These are phyloP conservation scores for Bryoglossum gracile DNA, from an alignment of 495 filamentous ascomycete genomes.

Conservation along the genomic window DNA sequence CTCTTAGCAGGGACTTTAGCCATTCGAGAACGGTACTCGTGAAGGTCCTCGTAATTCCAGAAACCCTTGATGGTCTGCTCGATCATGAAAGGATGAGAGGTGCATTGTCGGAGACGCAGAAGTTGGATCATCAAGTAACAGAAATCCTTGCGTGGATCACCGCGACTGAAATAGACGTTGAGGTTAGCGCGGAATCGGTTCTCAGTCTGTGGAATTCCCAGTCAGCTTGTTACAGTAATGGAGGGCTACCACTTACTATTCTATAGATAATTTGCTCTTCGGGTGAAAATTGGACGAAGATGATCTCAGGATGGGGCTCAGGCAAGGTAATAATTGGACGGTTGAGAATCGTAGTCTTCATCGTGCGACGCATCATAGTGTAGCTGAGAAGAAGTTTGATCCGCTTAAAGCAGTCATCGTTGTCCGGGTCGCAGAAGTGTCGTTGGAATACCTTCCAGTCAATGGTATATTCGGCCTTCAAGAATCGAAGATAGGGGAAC, in stretches of 20 bases:
- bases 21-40: conserved; percentile 1
- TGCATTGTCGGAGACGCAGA: conserved; percentile 44
- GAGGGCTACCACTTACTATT: conserved; percentile 35
- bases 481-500: conserved; percentile 55
- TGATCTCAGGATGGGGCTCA: conserved; percentile 21
- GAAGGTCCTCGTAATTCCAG: conserved; percentile 32
- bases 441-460: conserved; percentile 37
- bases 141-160: conserved; percentile 6
- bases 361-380: conserved; percentile 48
- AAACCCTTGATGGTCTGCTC: conserved; percentile 38
- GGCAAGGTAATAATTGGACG: conserved; percentile 51
- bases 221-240: conserved; percentile 2
- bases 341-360: conserved; percentile 44
- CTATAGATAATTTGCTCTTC: conserved; percentile 40
- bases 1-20: neutral
- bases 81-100: conserved; percentile 41
- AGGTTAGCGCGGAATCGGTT: conserved; percentile 9
- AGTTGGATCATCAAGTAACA: conserved; percentile 22
- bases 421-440: conserved; percentile 37
- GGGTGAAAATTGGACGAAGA: conserved; percentile 20
- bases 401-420: conserved; percentile 28
- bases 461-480: conserved; percentile 39
- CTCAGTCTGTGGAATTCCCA: conserved; percentile 12
- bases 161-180: conserved; percentile 10
- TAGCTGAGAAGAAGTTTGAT: conserved; percentile 34